These are phyloP conservation scores for Trematosphaeria pertusa DNA, from an alignment of 2,329 filamentous ascomycete genomes.

Conservation along the genomic window DNA sequence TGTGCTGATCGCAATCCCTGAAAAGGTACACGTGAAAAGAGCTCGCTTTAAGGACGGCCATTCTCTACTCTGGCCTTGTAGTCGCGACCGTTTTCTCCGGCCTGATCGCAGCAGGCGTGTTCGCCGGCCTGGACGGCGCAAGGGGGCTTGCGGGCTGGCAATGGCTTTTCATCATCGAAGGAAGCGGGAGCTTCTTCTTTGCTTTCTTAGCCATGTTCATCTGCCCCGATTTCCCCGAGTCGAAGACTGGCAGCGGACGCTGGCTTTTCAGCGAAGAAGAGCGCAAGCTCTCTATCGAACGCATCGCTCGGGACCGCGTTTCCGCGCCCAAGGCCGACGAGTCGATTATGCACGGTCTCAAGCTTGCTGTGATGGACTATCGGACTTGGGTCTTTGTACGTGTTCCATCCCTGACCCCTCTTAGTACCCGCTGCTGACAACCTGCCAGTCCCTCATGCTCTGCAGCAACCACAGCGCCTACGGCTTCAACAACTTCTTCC, in stretches of 20 bases:
- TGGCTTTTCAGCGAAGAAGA: slow-evolving; percentile 15
- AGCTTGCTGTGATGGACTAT: slow-evolving; percentile 14
- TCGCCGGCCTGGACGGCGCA: slow-evolving; percentile 1
- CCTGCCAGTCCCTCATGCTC: slow-evolving; percentile 11
- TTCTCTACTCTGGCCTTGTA: slow-evolving; percentile 52
- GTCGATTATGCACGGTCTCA: slow-evolving; percentile 10
- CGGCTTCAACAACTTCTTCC: slow-evolving; percentile 15
- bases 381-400: slow-evolving; percentile 12
- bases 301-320: slow-evolving; percentile 6
- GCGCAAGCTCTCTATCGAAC: slow-evolving; percentile 7
- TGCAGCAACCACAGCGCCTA: slow-evolving; percentile 13
- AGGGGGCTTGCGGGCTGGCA: slow-evolving; percentile 8
- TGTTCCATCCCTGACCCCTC: neutral
- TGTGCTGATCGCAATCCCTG: too few species aligned
- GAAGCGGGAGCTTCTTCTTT: slow-evolving; percentile 3
- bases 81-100: slow-evolving; percentile 56
- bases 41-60: neutral
- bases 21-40: slow-evolving; percentile 7
- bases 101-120: slow-evolving; percentile 7
- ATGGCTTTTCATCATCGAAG: slow-evolving; percentile 14
- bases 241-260: slow-evolving; percentile 2
- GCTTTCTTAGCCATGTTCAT: slow-evolving; percentile 7
- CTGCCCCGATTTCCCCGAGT: slow-evolving; percentile 13
- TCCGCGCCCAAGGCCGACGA: slow-evolving; percentile 6
- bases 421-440: neutral